Conservation (phyloP, 768 basidiomycete species). For the Lactarius akahatsu region DNA sequence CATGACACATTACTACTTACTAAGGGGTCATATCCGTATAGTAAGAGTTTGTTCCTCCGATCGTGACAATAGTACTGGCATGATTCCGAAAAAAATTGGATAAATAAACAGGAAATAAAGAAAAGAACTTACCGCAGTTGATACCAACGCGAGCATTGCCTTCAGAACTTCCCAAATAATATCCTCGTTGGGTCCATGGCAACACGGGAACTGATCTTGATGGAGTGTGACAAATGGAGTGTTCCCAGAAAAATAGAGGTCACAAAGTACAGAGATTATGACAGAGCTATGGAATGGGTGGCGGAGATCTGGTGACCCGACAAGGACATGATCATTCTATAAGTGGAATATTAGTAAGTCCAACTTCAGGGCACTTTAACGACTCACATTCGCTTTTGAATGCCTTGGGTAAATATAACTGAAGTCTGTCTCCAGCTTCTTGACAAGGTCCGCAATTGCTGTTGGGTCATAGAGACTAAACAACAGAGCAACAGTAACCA, state of each 20-base stretch:
- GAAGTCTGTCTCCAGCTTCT: not conserved
- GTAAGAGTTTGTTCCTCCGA: too few relatives aligned
- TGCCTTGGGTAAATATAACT: not conserved
- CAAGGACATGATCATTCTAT: not conserved
- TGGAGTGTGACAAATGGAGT: not conserved
- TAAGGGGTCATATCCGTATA: too few relatives aligned
- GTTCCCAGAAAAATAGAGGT: not conserved
- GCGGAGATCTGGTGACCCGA: not conserved
- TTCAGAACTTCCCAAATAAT: not conserved
- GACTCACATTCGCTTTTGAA: not conserved
- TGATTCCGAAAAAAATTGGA: not conserved
- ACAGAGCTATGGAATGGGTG: not conserved
- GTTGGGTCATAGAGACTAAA: not conserved
- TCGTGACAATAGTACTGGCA: not conserved
- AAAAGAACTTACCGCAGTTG: not conserved
- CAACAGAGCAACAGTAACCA: not conserved
- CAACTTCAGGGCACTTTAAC: not conserved
- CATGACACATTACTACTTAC: too few relatives aligned
- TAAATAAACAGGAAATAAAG: not conserved
- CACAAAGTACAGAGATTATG: not conserved
- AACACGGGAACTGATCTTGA: not conserved
- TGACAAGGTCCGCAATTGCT: not conserved
- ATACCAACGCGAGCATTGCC: not conserved
- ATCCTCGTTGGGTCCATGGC: not conserved
- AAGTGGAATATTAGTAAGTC: not conserved